Evolutionary conservation across 495 filamentous ascomycete species (phyloP).

Genomic region (Barbatosphaeria neglecta): DNA sequence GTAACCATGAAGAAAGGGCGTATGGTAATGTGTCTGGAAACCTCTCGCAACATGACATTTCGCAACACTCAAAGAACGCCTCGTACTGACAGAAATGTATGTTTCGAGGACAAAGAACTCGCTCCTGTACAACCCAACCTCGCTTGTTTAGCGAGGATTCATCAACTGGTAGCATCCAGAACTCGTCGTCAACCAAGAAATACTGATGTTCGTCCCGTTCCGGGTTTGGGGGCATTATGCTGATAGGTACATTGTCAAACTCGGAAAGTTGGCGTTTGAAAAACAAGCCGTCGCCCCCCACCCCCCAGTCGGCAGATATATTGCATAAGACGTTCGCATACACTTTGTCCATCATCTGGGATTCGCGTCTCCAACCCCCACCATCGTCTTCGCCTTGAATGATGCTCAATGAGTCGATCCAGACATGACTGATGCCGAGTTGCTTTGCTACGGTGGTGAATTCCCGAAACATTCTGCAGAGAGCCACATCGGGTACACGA

Average conservation of each 20-base stretch:
- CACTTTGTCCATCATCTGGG: conserved; percentile 13
- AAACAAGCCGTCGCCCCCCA: neutral
- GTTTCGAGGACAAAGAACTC: conserved; percentile 12
- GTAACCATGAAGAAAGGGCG: too few relatives aligned
- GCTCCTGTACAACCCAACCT: conserved; percentile 20
- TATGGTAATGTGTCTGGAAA: conserved; percentile 3
- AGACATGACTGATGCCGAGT: conserved; percentile 13
- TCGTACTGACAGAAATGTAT: conserved; percentile 12
- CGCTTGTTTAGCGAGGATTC: conserved; percentile 7
- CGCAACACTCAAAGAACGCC: conserved; percentile 16
- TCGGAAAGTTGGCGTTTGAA: neutral
- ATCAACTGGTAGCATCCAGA: neutral
- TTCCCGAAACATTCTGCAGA: conserved; percentile 19
- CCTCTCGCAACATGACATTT: conserved; percentile 11
- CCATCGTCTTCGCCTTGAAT: neutral
- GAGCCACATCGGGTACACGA: conserved; percentile 4
- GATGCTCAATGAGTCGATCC: conserved; percentile 20
- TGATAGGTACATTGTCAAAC: neutral
- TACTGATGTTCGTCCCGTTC: neutral
- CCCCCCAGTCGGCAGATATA: conserved; percentile 11
- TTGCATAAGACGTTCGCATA: conserved; percentile 13
- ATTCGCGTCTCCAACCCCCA: conserved; percentile 19
- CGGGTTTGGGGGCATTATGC: neutral
- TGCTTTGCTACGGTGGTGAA: conserved; percentile 8
- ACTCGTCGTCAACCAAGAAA: neutral